Percentiles rank a stretch among this genome's conserved stretches.
Conservation (phyloP, 1,284 basidiomycete species). For the Boletus nobilissimus region DNA sequence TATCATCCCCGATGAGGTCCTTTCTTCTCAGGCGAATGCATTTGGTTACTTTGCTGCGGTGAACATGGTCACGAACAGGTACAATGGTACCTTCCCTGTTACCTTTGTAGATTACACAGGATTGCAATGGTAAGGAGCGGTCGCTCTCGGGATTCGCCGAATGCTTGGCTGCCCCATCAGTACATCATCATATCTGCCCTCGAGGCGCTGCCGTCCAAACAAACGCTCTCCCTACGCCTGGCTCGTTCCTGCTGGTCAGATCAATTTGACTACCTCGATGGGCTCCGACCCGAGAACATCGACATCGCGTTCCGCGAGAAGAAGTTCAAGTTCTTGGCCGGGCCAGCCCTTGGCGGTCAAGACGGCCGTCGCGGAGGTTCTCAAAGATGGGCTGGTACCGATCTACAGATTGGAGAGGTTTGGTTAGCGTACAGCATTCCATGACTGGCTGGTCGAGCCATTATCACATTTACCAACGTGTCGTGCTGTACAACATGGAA, state of each 20-base stretch:
- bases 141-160: slow-evolving; percentile 68
- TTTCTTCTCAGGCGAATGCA: slow-evolving; percentile 66
- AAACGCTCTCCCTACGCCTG: slow-evolving; percentile 59
- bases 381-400: slow-evolving; percentile 70
- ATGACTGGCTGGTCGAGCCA: slow-evolving; percentile 41
- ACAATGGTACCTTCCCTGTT: slow-evolving; percentile 59
- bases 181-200: slow-evolving; percentile 86
- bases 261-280: slow-evolving; percentile 59
- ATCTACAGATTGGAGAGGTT: slow-evolving; percentile 62
- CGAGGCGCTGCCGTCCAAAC: slow-evolving; percentile 73
- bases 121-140: slow-evolving; percentile 74
- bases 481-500: slow-evolving; percentile 4
- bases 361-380: slow-evolving; percentile 66
- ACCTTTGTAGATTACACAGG: slow-evolving; percentile 74
- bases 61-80: slow-evolving; percentile 82
- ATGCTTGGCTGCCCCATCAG: slow-evolving; percentile 88
- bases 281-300: not conserved
- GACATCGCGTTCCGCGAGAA: not conserved
- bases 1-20: slow-evolving; percentile 80
- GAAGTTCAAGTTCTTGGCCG: not conserved
- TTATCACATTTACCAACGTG: not conserved
- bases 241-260: slow-evolving; percentile 79
- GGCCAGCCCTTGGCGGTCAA: slow-evolving; percentile 60
- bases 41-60: slow-evolving; percentile 79
- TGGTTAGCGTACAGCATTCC: slow-evolving; percentile 86